These are phyloP conservation scores for Blastomyces gilchristii DNA, from an alignment of 2,329 filamentous ascomycete genomes.

Conservation along the genomic window DNA sequence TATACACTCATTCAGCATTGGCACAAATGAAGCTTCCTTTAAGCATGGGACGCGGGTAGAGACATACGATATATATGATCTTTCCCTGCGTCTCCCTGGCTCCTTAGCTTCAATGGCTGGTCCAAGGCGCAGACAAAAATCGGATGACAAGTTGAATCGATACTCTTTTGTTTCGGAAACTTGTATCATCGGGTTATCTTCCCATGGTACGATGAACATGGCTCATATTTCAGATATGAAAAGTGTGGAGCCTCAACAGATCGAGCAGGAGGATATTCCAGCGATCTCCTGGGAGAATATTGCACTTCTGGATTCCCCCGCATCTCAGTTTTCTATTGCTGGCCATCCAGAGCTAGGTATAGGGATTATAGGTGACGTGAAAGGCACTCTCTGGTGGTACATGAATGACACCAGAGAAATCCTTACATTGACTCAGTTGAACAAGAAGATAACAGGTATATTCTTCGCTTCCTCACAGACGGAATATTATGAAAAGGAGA, in stretches of 20 bases:
- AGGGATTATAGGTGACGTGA: conserved; percentile 28
- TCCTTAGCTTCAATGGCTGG: background rate
- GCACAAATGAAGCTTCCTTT: conserved; percentile 10
- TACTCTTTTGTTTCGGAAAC: conserved; percentile 29
- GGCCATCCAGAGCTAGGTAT: conserved; percentile 23
- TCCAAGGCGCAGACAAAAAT: conserved; percentile 9
- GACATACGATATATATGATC: conserved; percentile 5
- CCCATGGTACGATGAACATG: conserved; percentile 25
- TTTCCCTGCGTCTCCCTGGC: background rate
- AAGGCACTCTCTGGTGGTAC: conserved; percentile 28
- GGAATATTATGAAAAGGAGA: background rate
- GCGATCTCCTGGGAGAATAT: conserved; percentile 23
- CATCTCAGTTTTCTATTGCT: conserved; percentile 24
- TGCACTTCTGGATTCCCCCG: conserved; percentile 23
- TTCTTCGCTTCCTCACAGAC: conserved; percentile 16
- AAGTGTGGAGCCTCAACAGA: background rate
- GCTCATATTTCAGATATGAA: conserved; percentile 18
- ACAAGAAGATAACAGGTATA: conserved; percentile 23
- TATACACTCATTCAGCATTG: conserved; percentile 29
- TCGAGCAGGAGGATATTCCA: conserved; percentile 9
- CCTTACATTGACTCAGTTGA: conserved; percentile 19
- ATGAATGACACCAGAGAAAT: conserved; percentile 24
- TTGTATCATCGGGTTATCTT: conserved; percentile 25
- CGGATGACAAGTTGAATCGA: conserved; percentile 18
- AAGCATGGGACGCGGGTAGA: background rate